Percentiles rank a stretch among this genome's conserved stretches.
Conservation (phyloP, 345 rosid genomes). For the Dimocarpus longan region DNA sequence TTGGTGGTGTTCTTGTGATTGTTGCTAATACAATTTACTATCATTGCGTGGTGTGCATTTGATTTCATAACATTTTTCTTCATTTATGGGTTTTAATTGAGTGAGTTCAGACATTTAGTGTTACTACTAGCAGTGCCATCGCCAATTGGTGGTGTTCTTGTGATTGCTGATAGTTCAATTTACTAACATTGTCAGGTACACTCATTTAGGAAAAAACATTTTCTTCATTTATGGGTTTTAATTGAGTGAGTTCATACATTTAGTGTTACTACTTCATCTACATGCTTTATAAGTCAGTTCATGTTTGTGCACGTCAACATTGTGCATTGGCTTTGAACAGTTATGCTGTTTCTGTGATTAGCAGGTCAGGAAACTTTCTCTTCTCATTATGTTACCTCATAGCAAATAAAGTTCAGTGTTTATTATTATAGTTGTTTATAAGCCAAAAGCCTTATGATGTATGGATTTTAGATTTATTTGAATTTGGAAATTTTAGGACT, state of each 20-base stretch:
- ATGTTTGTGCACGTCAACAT: conserved; percentile 78
- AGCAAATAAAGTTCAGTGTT: background rate
- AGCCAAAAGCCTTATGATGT: background rate
- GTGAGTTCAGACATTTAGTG: too few relatives aligned
- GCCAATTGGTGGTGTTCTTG: conserved; percentile 96
- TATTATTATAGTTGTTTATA: conserved; percentile 15
- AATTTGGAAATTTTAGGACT: background rate
- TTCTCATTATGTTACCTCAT: conserved; percentile 3
- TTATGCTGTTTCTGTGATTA: conserved; percentile 74
- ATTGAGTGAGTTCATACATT: too few relatives aligned
- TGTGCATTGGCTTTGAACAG: conserved; percentile 80
- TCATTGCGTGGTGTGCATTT: too few relatives aligned
- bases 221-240: background rate
- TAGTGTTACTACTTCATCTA: too few relatives aligned
- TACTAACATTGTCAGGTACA: too few relatives aligned
- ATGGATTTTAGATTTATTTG: background rate
- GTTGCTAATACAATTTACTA: conserved; percentile 83
- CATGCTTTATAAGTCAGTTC: conserved; percentile 12
- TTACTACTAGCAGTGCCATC: conserved; percentile 97
- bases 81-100: too few relatives aligned
- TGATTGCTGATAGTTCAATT: conserved; percentile 75
- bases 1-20: conserved; percentile 94
- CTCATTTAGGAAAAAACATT: too few relatives aligned
- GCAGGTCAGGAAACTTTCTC: conserved; percentile 53
- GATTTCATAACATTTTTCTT: too few relatives aligned